Evolutionary conservation across 108 stramenopile species (phyloP), one percentile per base, ranked within the genome.

Genomic region (Nitzschia putrida): DNA sequence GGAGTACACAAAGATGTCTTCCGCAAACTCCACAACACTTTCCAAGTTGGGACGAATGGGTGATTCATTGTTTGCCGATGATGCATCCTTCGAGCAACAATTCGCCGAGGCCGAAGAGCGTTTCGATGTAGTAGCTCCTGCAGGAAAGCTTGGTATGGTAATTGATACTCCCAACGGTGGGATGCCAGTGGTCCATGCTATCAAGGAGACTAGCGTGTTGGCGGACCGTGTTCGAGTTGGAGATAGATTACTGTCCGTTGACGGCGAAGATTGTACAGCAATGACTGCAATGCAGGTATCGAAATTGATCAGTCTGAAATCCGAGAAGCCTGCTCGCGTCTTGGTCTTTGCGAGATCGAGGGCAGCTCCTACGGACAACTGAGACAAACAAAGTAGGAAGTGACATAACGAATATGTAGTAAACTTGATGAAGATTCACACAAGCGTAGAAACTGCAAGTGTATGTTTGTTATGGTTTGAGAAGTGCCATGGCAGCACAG

Each of bases 61-160:
- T 16, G 70, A 74, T 26, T 77, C 72, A 14, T 26, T 88, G 14
- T 88, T 83, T 67, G 71, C 81, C 18, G 87, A 88, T 44, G 87
- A 88, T 50, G 61, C 68, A 12, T 85, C 87, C 1, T 83, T 85
- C 55, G 84, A 87, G 42, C 66, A 87, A 39, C 86, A 87, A 66
- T 84, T 72, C 54, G 50, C 43, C 13, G 73, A 80, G 34, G 55
- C 76, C 12, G 80, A 82, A 42, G 78, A 79, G 39, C 71, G 73
- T 23, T 78, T 80, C 49, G 80, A 83, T 51, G 77, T 87, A 8
- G 66, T 66, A 51, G 86, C 79, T 34, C 86, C 86, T 3, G 70
- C 86, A 47, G 94, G 94, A 29, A 90, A 88, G 61, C 72, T 95
- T 45, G 94, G 94, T 3, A 86, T 95, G 74, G 94, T 95, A 8